These are phyloP conservation scores for Iris macrosiphon DNA, from an alignment of 106 monocot genomes.

Conservation along the genomic window DNA sequence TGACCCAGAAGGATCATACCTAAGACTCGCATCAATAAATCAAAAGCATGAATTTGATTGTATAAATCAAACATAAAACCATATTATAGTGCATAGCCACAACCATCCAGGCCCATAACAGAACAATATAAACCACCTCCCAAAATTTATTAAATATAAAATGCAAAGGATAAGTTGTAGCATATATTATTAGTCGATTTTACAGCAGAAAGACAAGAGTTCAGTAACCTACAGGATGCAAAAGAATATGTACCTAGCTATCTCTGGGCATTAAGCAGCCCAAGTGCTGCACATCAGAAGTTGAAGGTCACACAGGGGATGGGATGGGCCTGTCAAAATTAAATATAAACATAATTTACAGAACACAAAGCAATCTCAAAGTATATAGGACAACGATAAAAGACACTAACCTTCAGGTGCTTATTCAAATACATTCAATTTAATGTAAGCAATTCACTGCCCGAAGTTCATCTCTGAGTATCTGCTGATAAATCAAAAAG, in stretches of 20 bases:
- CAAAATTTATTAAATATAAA: no score
- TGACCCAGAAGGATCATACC: no score
- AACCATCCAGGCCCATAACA: no score
- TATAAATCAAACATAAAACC: no score
- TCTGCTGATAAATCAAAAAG: slow-evolving; percentile 18
- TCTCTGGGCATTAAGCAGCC: slow-evolving; percentile 21
- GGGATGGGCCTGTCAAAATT: slow-evolving; percentile 16
- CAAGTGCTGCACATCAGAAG: slow-evolving; percentile 40
- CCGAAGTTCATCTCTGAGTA: slow-evolving; percentile 88
- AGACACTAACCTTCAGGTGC: slow-evolving; percentile 27
- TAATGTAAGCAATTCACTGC: slow-evolving; percentile 40
- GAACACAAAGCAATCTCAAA: slow-evolving; percentile 1
- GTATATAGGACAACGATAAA: neutral
- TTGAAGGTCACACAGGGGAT: slow-evolving; percentile 38
- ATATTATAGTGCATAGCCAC: no score
- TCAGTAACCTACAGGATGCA: neutral
- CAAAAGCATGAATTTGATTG: no score
- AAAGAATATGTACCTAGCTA: slow-evolving; percentile 25
- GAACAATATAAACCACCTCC: no score
- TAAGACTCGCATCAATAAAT: no score
- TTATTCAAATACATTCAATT: slow-evolving; percentile 34
- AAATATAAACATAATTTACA: neutral
- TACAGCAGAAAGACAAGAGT: neutral
- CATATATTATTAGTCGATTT: neutral
- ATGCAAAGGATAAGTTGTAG: no score